phyloP scores from a whole-genome alignment of 2,329 filamentous ascomycete genomes.

The Alternaria tenuissima region DNA sequence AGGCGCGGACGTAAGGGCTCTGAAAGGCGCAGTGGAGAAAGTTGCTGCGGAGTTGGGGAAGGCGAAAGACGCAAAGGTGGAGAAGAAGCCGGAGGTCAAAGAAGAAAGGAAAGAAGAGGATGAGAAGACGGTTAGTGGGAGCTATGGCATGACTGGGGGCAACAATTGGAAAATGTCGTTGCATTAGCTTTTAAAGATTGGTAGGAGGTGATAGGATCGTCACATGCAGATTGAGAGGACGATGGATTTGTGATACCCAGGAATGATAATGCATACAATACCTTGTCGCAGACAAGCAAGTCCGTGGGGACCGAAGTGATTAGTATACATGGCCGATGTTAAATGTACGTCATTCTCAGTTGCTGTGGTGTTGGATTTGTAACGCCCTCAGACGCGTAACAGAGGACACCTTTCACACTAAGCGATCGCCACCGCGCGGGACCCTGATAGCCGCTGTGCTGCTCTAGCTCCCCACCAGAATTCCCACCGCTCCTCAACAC shows the following conservation, averaged over 20 bases:
- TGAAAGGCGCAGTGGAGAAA: slow-evolving; percentile 39
- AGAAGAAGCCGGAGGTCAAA: slow-evolving; percentile 7
- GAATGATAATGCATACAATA: not conserved
- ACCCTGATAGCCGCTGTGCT: slow-evolving; percentile 24
- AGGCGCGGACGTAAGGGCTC: slow-evolving; percentile 37
- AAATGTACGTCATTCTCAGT: slow-evolving; percentile 5
- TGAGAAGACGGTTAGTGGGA: slow-evolving; percentile 45
- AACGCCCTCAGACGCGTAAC: slow-evolving; percentile 25
- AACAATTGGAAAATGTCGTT: slow-evolving; percentile 43
- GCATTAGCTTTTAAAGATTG: slow-evolving; percentile 5
- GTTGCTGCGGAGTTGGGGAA: slow-evolving; percentile 21
- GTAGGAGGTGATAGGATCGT: not conserved
- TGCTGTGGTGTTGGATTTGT: slow-evolving; percentile 31
- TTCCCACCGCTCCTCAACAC: slow-evolving; percentile 22
- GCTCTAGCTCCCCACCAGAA: slow-evolving; percentile 24
- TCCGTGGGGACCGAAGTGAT: not conserved
- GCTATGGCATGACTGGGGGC: slow-evolving; percentile 44
- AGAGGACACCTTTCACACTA: slow-evolving; percentile 45
- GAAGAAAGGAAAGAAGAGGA: slow-evolving; percentile 19
- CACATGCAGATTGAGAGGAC: not conserved
- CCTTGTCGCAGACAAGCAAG: not conserved
- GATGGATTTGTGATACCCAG: not conserved
- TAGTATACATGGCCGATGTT: not conserved
- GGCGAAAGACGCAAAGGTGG: slow-evolving; percentile 14
- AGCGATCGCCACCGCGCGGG: slow-evolving; percentile 33